phyloP scores from a whole-genome alignment of 257 asterid species.

The Solanum pimpinellifolium region DNA sequence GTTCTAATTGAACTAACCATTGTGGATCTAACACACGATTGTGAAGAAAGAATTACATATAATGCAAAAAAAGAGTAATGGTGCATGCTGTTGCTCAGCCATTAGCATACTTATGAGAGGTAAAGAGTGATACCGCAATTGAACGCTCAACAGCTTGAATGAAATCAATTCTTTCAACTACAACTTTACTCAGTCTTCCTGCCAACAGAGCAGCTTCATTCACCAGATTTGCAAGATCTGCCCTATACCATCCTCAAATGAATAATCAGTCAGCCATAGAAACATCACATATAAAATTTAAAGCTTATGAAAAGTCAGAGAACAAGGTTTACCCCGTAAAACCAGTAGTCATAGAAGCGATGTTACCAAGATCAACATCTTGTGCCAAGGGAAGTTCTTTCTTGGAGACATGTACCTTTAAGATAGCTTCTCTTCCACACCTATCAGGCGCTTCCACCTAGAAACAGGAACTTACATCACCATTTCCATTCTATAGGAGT shows the following conservation, averaged over 20 bases:
- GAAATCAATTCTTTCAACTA: slow-evolving; percentile 85
- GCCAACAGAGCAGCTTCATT: slow-evolving; percentile 99
- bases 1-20: neutral
- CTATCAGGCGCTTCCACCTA: slow-evolving; percentile 99
- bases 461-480: neutral
- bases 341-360: slow-evolving; percentile 96
- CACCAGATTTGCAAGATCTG: slow-evolving; percentile 97
- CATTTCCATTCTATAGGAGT: neutral
- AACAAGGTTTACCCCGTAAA: slow-evolving; percentile 76
- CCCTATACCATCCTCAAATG: slow-evolving; percentile 48
- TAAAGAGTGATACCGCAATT: slow-evolving; percentile 51
- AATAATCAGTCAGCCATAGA: neutral
- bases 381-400: slow-evolving; percentile 89
- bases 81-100: neutral
- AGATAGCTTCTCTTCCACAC: slow-evolving; percentile 88
- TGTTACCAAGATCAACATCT: slow-evolving; percentile 66
- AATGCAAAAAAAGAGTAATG: neutral
- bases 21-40: neutral
- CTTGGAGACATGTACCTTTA: slow-evolving; percentile 78
- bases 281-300: neutral
- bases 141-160: slow-evolving; percentile 96
- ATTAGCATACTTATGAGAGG: neutral
- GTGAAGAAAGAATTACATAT: neutral
- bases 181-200: slow-evolving; percentile 63
- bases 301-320: neutral